Evolutionary conservation across 2,329 filamentous ascomycete genomes (phyloP), one percentile per base, ranked within the genome.

Genomic region (Alternaria sp.): DNA sequence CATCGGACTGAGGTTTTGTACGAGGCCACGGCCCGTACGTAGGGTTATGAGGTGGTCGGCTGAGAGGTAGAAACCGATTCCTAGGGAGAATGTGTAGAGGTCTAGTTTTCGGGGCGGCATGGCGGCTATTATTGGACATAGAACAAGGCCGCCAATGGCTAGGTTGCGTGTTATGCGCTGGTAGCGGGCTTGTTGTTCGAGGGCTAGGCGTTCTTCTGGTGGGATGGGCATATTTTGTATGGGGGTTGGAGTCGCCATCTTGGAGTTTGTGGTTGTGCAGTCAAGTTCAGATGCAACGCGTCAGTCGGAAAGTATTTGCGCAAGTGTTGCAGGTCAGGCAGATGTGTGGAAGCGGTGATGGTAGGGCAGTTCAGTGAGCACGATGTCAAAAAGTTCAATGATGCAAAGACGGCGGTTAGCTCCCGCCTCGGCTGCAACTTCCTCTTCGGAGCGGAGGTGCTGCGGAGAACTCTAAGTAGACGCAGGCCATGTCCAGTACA

Each of bases 91-190:
- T 18, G 87, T 89, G 77, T 87, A 88, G 54, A 85, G 69, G 70
- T 89, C 87, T 51, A 89, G 75, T 75, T 89, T 89, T 46, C 87
- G 85, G 1, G 87, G 87, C 9, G 87, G 87, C 9, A 89, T 76
- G 16, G 83, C 70, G 48, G 83, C 82, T 51, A 89, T 80, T 8
- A 84, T 64, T 0, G 87, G 87, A 60, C 85, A 86, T 48, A 82
- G 71, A 20, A 89, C 70, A 28, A 86, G 74, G 48, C 82, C 79
- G 55, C 75, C 79, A 32, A 87, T 75, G 16, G 86, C 82, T 63
- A 81, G 69, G 65, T 81, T 82, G 73, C 83, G 83, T 20, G 66
- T 65, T 57, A 78, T 64, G 51, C 63, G 65, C 4, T 69, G 64
- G 65, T 71, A 75, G 58, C 69, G 68, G 34, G 68, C 67, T 59